These are phyloP conservation scores for Sedum album DNA, from an alignment of 164 flowering plant species.

Conservation along the genomic window DNA sequence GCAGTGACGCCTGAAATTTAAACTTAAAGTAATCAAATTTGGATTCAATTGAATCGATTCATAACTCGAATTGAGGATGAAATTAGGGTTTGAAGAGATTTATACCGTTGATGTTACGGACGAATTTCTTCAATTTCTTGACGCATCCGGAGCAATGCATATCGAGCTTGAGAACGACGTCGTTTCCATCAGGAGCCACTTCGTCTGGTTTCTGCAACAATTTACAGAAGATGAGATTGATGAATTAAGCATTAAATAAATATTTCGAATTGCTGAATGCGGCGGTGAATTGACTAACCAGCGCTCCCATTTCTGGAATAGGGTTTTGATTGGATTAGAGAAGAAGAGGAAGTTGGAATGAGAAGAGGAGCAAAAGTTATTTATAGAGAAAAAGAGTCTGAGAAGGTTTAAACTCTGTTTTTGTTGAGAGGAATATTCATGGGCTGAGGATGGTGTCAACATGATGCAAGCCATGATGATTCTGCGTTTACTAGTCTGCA, in stretches of 20 bases:
- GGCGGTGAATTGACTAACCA: neutral
- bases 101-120: slow-evolving; percentile 49
- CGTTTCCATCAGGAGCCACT: slow-evolving; percentile 17
- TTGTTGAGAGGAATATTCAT: no score
- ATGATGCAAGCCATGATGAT: no score
- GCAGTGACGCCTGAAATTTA: neutral
- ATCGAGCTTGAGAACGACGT: slow-evolving; percentile 56
- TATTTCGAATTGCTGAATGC: neutral
- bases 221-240: neutral
- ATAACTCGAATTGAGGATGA: neutral
- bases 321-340: neutral
- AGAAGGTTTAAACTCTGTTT: neutral
- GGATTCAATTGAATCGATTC: no score
- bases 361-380: neutral
- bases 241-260: neutral
- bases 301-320: slow-evolving; percentile 3
- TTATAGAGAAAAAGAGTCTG: neutral
- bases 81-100: neutral
- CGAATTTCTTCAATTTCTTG: slow-evolving; percentile 42
- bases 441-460: no score
- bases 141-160: slow-evolving; percentile 95
- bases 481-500: no score
- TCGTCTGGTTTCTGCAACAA: slow-evolving; percentile 21
- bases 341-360: neutral
- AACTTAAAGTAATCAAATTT: neutral